These are phyloP conservation scores for Adansonia grandidieri DNA, from an alignment of 441 rosid genomes.

Conservation along the genomic window DNA sequence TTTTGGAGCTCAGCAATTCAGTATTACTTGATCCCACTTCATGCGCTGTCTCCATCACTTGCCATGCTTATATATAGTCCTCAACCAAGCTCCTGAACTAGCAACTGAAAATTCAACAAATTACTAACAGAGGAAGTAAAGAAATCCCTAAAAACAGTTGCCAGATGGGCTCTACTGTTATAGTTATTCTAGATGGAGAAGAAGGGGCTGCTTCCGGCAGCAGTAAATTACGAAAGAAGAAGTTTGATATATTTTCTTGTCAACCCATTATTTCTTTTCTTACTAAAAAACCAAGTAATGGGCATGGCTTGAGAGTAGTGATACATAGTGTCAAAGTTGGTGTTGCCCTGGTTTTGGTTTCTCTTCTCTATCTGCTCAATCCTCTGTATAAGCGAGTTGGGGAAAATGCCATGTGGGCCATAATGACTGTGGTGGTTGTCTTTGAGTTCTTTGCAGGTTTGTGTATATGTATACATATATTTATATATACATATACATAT, in stretches of 20 bases:
- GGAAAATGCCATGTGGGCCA: constrained; percentile 83
- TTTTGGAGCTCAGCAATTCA: constrained; percentile 6
- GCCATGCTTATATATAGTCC: constrained; percentile 26
- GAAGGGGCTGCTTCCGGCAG: background rate
- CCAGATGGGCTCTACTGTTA: constrained; percentile 49
- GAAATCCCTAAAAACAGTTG: background rate
- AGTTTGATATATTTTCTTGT: constrained; percentile 9
- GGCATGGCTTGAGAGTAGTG: constrained; percentile 38
- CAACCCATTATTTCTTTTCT: constrained; percentile 25
- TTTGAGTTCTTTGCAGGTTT: constrained; percentile 72
- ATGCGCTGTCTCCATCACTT: background rate
- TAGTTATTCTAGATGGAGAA: constrained; percentile 45
- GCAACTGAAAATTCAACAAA: background rate
- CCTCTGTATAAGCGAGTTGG: constrained; percentile 58
- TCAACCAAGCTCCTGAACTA: constrained; percentile 23
- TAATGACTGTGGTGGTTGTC: constrained; percentile 73
- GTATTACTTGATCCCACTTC: constrained; percentile 1
- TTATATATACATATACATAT: background rate
- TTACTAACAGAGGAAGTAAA: background rate
- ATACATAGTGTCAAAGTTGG: constrained; percentile 68
- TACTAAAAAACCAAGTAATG: constrained; percentile 24
- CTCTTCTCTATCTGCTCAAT: constrained; percentile 61
- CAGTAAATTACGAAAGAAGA: constrained; percentile 25
- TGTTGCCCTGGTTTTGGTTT: constrained; percentile 60
- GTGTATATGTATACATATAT: background rate